A percentile compares a stretch with the other conserved stretches of the same genome.
Evolutionary conservation across 2,329 filamentous ascomycete genomes (phyloP).

Genomic region (Penicillium brasilianum): DNA sequence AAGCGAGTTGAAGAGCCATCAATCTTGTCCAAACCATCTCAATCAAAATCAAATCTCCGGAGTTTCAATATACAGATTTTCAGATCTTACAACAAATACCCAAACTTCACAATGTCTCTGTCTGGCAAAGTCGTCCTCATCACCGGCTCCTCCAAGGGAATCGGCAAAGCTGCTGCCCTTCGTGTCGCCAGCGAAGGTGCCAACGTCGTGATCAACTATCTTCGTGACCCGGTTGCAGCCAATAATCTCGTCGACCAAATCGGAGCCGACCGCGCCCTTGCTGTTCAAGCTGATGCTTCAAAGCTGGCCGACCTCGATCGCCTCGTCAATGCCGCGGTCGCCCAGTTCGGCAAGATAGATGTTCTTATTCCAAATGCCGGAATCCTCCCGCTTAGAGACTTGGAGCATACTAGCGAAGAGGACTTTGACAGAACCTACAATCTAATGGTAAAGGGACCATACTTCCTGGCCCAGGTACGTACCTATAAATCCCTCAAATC

Average conservation of each 20-base stretch:
- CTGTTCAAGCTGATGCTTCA: constrained; percentile 62
- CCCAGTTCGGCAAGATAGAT: constrained; percentile 62
- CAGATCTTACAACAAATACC: background rate
- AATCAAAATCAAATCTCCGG: background rate
- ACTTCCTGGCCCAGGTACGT: constrained; percentile 53
- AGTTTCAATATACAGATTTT: background rate
- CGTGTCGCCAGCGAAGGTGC: constrained; percentile 49
- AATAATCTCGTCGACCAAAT: constrained; percentile 58
- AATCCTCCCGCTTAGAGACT: constrained; percentile 55
- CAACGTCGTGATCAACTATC: constrained; percentile 60
- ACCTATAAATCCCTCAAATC: background rate
- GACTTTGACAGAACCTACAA: constrained; percentile 57
- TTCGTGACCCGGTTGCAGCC: constrained; percentile 60
- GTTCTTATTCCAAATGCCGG: constrained; percentile 64
- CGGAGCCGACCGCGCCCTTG: constrained; percentile 53
- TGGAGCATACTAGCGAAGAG: constrained; percentile 56
- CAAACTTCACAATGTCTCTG: constrained; percentile 28
- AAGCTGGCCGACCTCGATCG: constrained; percentile 53
- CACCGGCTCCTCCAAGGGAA: constrained; percentile 49
- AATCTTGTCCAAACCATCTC: too few relatives aligned
- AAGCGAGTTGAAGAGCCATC: background rate
- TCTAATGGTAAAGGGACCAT: constrained; percentile 64
- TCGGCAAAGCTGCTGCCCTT: constrained; percentile 47
- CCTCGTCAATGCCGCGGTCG: constrained; percentile 57
- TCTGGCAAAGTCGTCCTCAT: constrained; percentile 44